Conservation (phyloP, 352 stramenopile genomes). For the Pythium chondricola region DNA sequence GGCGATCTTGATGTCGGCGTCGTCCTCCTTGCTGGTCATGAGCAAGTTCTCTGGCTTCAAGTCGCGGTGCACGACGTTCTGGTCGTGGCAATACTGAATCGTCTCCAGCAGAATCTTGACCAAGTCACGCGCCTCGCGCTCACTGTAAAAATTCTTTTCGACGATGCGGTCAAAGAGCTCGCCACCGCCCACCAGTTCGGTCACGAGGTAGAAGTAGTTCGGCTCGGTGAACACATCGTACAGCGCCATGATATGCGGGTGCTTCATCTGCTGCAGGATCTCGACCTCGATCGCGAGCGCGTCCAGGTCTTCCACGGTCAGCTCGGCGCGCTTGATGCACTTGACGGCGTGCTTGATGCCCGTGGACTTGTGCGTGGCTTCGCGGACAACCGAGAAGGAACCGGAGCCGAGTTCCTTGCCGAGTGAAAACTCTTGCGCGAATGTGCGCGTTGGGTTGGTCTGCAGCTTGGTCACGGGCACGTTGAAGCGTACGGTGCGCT, state of each 20-base stretch:
- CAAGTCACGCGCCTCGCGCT: constrained; percentile 50
- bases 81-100: constrained; percentile 67
- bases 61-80: constrained; percentile 62
- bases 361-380: constrained; percentile 35
- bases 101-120: constrained; percentile 49
- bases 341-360: constrained; percentile 57
- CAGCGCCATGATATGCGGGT: constrained; percentile 64
- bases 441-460: constrained; percentile 29
- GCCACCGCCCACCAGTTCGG: constrained; percentile 69
- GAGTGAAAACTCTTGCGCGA: constrained; percentile 59
- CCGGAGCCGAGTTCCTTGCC: constrained; percentile 44
- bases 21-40: constrained; percentile 29
- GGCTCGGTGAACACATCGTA: constrained; percentile 64
- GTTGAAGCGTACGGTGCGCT: constrained; percentile 59
- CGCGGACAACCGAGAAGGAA: constrained; percentile 48
- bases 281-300: constrained; percentile 64
- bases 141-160: constrained; percentile 47
- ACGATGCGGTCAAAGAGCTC: constrained; percentile 83
- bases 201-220: constrained; percentile 50
- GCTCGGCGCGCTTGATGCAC: constrained; percentile 76
- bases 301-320: constrained; percentile 61
- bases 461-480: constrained; percentile 43
- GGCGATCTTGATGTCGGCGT: constrained; percentile 90
- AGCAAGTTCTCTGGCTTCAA: constrained; percentile 79
- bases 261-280: constrained; percentile 51